Evolutionary conservation across 2,329 filamentous ascomycete genomes (phyloP), one percentile per base, ranked within the genome.

Genomic region (Cucurbitaria berberidis): DNA sequence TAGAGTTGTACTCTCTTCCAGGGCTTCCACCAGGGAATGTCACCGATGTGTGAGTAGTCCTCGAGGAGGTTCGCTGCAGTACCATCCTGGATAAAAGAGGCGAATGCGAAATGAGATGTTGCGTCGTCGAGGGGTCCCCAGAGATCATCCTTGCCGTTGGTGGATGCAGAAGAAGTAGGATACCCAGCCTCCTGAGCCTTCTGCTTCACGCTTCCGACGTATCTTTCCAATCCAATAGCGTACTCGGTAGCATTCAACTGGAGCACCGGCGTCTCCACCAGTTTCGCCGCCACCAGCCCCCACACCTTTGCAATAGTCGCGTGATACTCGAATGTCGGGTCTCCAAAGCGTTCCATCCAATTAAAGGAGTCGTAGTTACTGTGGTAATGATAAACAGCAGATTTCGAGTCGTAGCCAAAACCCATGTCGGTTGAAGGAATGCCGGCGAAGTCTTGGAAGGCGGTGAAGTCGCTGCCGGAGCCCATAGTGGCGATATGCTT

Each of bases 271-370:
- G 75, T 77, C 51, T 82, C 80, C 22, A 77, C 61, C 3, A 82
- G 66, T 39, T 77, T 76, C 3, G 78, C 79, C 1, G 78, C 76
- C 1, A 81, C 68, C 1, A 82, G 64, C 2, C 70, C 73, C 70
- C 78, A 79, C 24, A 81, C 57, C 62, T 79, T 76, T 2, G 79
- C 75, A 19, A 81, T 78, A 0, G 80, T 74, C 19, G 75, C 75
- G 63, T 88, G 86, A 63, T 88, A 86, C 7, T 81, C 70, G 74
- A 83, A 87, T 10, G 73, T 77, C 0, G 79, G 77, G 60, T 96
- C 91, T 3, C 90, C 90, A 61, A 86, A 91, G 3, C 79, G 87
- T 13, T 87, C 82, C 89, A 95, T 95, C 91, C 91, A 96, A 65
- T 88, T 80, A 69, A 90, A 93, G 29, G 84, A 89, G 69, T 96